Evolutionary conservation across 805 yeast genomes (phyloP).

Genomic region (Saccharomycopsis sp.): DNA sequence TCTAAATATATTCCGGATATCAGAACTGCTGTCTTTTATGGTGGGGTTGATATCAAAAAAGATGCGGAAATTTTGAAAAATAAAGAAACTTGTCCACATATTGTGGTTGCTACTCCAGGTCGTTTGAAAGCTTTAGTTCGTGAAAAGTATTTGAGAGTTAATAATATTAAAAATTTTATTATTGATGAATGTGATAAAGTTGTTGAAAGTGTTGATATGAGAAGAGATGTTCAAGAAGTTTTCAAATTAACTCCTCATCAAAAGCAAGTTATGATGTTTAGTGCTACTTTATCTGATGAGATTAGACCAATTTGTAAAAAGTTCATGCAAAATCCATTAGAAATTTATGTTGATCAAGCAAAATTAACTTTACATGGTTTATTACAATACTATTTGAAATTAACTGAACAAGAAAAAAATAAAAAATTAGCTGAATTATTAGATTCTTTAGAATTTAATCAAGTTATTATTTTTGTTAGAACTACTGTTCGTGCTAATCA

Average conservation of each 20-base stretch:
- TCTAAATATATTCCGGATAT: slow-evolving; percentile 98
- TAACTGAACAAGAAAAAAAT: slow-evolving; percentile 88
- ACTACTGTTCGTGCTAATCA: slow-evolving; percentile 88
- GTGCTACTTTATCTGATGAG: slow-evolving; percentile 93
- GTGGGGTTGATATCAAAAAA: slow-evolving; percentile 81
- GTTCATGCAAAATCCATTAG: slow-evolving; percentile 96
- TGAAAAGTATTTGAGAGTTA: slow-evolving; percentile 79
- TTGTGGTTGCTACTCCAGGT: slow-evolving; percentile 97
- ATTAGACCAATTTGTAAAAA: slow-evolving; percentile 95
- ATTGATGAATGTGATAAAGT: slow-evolving; percentile 99
- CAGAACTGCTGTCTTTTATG: slow-evolving; percentile 91
- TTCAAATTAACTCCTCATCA: slow-evolving; percentile 97
- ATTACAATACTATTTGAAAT: slow-evolving; percentile 89
- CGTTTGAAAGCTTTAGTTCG: slow-evolving; percentile 89
- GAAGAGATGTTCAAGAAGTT: slow-evolving; percentile 97
- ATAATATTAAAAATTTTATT: slow-evolving; percentile 87
- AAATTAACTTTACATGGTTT: slow-evolving; percentile 96
- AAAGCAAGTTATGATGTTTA: slow-evolving; percentile 98
- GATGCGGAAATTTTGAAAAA: slow-evolving; percentile 83
- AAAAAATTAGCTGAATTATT: slow-evolving; percentile 83
- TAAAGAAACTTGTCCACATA: slow-evolving; percentile 94
- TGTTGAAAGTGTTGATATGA: slow-evolving; percentile 77
- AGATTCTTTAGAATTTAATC: slow-evolving; percentile 93
- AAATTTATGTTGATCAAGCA: slow-evolving; percentile 94
- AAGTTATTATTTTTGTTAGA: slow-evolving; percentile 92